A percentile compares a stretch with the other conserved stretches of the same genome.
phyloP scores from a whole-genome alignment of 345 rosid species.

The Brassica carinata region DNA sequence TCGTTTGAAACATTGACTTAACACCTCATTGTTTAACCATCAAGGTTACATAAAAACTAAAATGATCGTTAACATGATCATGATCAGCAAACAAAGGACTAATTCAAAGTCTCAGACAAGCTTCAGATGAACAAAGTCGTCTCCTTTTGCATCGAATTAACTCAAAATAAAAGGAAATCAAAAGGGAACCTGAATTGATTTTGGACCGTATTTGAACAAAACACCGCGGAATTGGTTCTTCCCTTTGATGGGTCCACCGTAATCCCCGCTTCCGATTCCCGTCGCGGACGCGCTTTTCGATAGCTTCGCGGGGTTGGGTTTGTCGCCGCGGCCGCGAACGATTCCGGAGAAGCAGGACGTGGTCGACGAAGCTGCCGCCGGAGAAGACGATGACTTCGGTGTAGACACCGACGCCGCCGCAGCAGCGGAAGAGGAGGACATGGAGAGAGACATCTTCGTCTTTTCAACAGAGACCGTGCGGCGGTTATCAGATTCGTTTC shows the following conservation, averaged over 20 bases:
- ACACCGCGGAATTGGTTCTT: conserved; percentile 94
- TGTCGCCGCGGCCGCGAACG: conserved; percentile 65
- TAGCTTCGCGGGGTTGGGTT: conserved; percentile 46
- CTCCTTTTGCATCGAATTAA: conserved; percentile 17
- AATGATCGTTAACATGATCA: neutral
- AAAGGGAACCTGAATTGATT: conserved; percentile 67
- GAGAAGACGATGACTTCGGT: conserved; percentile 33
- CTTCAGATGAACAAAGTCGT: conserved; percentile 27
- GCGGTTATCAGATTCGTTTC: conserved; percentile 30
- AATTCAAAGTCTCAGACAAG: neutral
- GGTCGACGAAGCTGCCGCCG: conserved; percentile 25
- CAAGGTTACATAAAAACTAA: neutral
- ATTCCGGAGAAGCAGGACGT: conserved; percentile 76
- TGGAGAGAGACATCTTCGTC: conserved; percentile 38
- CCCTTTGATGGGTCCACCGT: conserved; percentile 65
- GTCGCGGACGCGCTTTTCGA: conserved; percentile 40
- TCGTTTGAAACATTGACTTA: neutral
- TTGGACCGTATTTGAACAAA: conserved; percentile 89
- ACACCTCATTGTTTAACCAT: neutral
- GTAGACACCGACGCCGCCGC: conserved; percentile 32
- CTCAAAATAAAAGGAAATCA: conserved; percentile 19
- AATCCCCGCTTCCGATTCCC: conserved; percentile 41
- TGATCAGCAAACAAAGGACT: neutral
- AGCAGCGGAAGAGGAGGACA: conserved; percentile 34
- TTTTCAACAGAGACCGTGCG: conserved; percentile 18